Evolutionary conservation across 768 basidiomycete genomes (phyloP).

Genomic region (Suillus brevipes): DNA sequence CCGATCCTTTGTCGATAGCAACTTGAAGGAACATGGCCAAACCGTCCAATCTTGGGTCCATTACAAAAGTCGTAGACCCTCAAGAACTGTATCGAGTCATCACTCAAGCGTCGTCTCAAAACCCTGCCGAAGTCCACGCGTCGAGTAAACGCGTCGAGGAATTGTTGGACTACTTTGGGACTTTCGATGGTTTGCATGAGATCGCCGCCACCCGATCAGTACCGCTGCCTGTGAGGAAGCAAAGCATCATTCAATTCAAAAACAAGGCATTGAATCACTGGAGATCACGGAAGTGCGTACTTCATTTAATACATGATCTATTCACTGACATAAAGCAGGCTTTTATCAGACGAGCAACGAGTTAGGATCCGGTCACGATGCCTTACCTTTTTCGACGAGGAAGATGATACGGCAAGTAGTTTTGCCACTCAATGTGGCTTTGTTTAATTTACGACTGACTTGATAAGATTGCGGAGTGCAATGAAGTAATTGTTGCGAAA

Average conservation of each 20-base stretch:
- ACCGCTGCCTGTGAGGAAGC: slow-evolving; percentile 70
- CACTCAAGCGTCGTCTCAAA: slow-evolving; percentile 70
- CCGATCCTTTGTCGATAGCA: slow-evolving; percentile 8
- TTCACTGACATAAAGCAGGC: slow-evolving; percentile 40
- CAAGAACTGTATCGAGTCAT: slow-evolving; percentile 69
- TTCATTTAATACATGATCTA: background rate
- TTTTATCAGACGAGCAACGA: slow-evolving; percentile 69
- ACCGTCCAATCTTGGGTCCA: slow-evolving; percentile 5
- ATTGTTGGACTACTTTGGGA: slow-evolving; percentile 67
- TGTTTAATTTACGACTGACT: slow-evolving; percentile 9
- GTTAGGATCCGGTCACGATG: slow-evolving; percentile 62
- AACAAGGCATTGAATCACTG: slow-evolving; percentile 74
- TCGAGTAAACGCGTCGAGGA: slow-evolving; percentile 64
- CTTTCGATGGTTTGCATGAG: slow-evolving; percentile 68
- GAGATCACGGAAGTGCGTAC: slow-evolving; percentile 70
- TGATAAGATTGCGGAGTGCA: slow-evolving; percentile 73
- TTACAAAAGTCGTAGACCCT: slow-evolving; percentile 46
- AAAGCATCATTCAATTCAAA: slow-evolving; percentile 89
- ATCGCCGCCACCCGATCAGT: slow-evolving; percentile 64
- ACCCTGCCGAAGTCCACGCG: slow-evolving; percentile 47
- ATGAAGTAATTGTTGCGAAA: slow-evolving; percentile 72
- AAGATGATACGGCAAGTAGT: slow-evolving; percentile 65
- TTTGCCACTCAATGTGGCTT: background rate
- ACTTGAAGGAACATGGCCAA: slow-evolving; percentile 23
- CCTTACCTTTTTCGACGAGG: slow-evolving; percentile 69